Conservation (phyloP, 106 monocot species). For the Gastrodia elata region DNA sequence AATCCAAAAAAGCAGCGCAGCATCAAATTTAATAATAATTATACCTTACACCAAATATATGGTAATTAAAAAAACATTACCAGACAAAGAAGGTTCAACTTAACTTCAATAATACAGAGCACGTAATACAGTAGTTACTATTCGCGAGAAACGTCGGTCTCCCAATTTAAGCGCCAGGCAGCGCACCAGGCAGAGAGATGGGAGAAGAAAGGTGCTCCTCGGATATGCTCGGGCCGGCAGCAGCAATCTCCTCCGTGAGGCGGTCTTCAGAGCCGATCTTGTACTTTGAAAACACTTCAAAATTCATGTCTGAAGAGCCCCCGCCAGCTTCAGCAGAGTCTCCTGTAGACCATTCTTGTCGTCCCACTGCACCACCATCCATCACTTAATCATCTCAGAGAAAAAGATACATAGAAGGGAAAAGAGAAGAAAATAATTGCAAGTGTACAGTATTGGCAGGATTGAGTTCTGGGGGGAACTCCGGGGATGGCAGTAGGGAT, state of each 20-base stretch:
- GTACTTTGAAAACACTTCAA: slow-evolving; percentile 75
- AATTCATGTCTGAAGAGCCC: slow-evolving; percentile 91
- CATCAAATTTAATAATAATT: no score
- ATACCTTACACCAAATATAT: no score
- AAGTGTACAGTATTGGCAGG: slow-evolving; percentile 67
- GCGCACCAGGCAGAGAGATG: no score
- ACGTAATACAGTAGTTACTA: no score
- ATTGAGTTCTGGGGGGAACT: slow-evolving; percentile 73
- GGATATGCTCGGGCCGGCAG: slow-evolving; percentile 72
- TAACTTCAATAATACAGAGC: no score
- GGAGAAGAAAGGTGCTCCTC: not conserved
- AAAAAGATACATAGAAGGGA: not conserved
- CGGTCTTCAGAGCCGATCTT: slow-evolving; percentile 72
- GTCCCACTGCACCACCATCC: slow-evolving; percentile 44
- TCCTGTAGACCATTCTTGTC: slow-evolving; percentile 62
- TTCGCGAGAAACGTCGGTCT: no score
- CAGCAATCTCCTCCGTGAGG: slow-evolving; percentile 82
- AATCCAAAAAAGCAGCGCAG: no score
- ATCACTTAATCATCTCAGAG: not conserved
- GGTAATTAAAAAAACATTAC: no score
- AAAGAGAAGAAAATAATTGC: not conserved
- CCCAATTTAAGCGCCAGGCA: no score
- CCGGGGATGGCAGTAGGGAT: slow-evolving; percentile 65
- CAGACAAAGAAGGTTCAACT: no score
- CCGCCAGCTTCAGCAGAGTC: slow-evolving; percentile 79